Conservation (phyloP, 768 basidiomycete genomes). For the Naematelia encephala region DNA sequence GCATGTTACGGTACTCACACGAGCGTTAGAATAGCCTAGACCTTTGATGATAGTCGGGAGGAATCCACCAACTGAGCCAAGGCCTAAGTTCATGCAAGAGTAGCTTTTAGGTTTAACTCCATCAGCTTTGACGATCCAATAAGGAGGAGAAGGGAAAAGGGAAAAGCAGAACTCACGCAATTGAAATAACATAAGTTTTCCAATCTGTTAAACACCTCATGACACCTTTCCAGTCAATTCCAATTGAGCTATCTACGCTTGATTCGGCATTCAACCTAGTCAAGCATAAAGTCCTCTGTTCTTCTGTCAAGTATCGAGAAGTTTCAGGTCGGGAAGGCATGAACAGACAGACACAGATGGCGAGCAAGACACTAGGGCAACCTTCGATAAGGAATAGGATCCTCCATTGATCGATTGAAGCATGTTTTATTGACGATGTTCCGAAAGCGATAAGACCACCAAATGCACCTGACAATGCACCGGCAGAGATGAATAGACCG, state of each 20-base stretch:
- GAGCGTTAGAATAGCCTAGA: slow-evolving; percentile 43
- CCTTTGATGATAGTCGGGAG: slow-evolving; percentile 53
- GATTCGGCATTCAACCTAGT: slow-evolving; percentile 48
- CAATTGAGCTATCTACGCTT: slow-evolving; percentile 28
- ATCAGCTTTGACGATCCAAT: background rate
- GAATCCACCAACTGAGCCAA: slow-evolving; percentile 42
- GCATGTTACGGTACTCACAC: slow-evolving; percentile 4
- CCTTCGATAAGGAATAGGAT: slow-evolving; percentile 55
- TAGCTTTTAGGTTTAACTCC: slow-evolving; percentile 18
- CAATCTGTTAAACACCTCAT: slow-evolving; percentile 47
- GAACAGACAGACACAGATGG: slow-evolving; percentile 51
- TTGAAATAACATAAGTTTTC: slow-evolving; percentile 49
- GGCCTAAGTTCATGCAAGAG: slow-evolving; percentile 49
- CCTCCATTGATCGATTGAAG: slow-evolving; percentile 37
- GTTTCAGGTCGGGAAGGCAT: slow-evolving; percentile 52
- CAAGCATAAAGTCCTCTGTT: slow-evolving; percentile 49
- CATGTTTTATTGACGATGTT: slow-evolving; percentile 32
- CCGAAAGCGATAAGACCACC: slow-evolving; percentile 47
- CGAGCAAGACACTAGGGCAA: slow-evolving; percentile 49
- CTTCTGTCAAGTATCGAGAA: slow-evolving; percentile 49
- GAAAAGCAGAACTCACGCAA: slow-evolving; percentile 34
- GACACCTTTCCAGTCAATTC: slow-evolving; percentile 51
- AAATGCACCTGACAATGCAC: slow-evolving; percentile 48
- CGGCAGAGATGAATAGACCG: slow-evolving; percentile 52
- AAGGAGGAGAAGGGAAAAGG: background rate